Conservation (phyloP, 2,329 filamentous ascomycete genomes). For the Ophiostoma sp. region DNA sequence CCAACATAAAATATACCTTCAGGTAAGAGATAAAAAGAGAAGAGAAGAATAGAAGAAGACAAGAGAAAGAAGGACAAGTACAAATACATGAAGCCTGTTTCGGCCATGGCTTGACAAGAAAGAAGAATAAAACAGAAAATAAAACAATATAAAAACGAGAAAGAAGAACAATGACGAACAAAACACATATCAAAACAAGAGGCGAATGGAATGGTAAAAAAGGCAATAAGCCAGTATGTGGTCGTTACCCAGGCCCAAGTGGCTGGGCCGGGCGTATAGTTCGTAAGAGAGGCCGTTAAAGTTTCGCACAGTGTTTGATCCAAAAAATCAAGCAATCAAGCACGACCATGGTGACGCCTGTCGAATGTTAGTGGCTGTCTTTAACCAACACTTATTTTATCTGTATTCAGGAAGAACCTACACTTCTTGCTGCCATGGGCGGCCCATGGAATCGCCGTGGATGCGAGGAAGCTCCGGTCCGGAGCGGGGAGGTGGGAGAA, state of each 20-base stretch:
- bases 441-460: slow-evolving; percentile 45
- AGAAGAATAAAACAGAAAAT: background rate
- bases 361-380: background rate
- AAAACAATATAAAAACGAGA: background rate
- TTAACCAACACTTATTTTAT: background rate
- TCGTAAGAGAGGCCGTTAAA: background rate
- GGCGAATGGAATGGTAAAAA: background rate
- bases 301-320: no score
- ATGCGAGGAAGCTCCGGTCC: slow-evolving; percentile 42
- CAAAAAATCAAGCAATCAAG: background rate
- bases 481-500: slow-evolving; percentile 25
- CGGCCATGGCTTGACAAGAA: background rate
- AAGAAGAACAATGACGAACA: background rate
- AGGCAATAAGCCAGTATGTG: background rate
- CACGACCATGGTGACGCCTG: slow-evolving; percentile 2
- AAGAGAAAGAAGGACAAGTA: background rate
- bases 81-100: slow-evolving; percentile 13
- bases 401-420: background rate
- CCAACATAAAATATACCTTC: background rate
- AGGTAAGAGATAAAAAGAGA: slow-evolving; percentile 7
- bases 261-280: background rate
- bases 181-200: background rate
- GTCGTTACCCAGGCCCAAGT: background rate
- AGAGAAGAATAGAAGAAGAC: background rate
- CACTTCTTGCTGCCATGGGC: slow-evolving; percentile 42